Base-by-base conservation (phyloP, 2,329 filamentous ascomycete species). In the Hypoxylon sp. region DNA sequence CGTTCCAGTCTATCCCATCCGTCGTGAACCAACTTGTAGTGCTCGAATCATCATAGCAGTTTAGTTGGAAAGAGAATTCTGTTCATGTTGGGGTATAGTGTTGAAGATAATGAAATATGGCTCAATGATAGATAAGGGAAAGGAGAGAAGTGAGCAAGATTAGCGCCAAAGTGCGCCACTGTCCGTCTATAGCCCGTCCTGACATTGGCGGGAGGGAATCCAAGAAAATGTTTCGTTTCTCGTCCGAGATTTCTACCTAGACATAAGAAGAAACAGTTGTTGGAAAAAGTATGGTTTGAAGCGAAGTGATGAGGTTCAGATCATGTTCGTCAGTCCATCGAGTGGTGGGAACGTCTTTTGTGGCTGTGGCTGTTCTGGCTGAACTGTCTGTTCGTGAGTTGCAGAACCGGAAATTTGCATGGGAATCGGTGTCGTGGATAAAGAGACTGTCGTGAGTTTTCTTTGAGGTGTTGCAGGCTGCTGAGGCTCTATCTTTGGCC, bases 311-410 rank as follows among this genome's bases (percentile, higher is more conserved):
- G 11, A 52, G 24, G 37, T 59, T 80, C 76, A 85, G 72, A 85
- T 85, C 83, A 86, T 85, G 61, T 83, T 84, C 13, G 81, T 76
- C 33, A 83, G 74, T 31, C 79, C 80, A 35, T 84, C 80, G 44
- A 82, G 73, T 3, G 80, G 74, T 44, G 74, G 78, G 67, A 82
- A 78, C 1, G 75, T 72, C 59, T 80, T 78, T 63, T 75, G 71
- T 42, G 75, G 74, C 11, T 78, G 75, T 3, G 71, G 67, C 26
- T 76, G 77, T 11, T 77, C 76, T 39, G 75, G 71, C 22, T 73
- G 71, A 62, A 75, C 66, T 13, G 70, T 72, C 37, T 74, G 74
- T 24, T 74, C 72, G 55, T 75, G 76, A 10, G 69, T 74, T 13
- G 77, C 24, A 70, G 73, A 31, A 10, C 75, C 67, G n/a, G 75